Percentiles rank a stretch among this genome's conserved stretches.
These are phyloP conservation scores for Pneumocystis murina DNA, from an alignment of 1,139 yeast genomes.

Conservation along the genomic window DNA sequence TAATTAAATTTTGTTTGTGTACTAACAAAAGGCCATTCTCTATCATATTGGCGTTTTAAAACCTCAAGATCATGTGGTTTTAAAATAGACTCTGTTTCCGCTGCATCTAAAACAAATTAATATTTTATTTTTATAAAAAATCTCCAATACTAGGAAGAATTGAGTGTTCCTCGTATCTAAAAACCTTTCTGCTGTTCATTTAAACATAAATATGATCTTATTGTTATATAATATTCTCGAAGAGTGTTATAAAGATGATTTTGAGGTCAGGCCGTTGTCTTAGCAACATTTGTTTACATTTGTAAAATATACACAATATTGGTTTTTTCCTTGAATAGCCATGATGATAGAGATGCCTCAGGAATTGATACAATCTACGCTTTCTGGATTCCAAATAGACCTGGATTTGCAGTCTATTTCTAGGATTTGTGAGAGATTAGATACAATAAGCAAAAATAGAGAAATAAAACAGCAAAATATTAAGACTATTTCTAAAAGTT, in stretches of 20 bases:
- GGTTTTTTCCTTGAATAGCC: background rate
- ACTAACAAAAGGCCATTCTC: conserved; percentile 67
- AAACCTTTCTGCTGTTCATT: background rate
- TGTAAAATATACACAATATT: no score
- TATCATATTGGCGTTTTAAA: conserved; percentile 58
- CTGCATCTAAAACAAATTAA: conserved; percentile 1
- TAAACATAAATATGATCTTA: background rate
- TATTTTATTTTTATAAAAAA: background rate
- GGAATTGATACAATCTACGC: conserved; percentile 12
- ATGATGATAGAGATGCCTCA: background rate
- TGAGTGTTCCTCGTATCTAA: background rate
- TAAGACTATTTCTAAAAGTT: conserved; percentile 11
- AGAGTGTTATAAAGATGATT: background rate
- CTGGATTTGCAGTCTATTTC: conserved; percentile 15
- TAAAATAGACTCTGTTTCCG: conserved; percentile 33
- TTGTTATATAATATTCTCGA: background rate
- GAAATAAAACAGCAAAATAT: conserved; percentile 14
- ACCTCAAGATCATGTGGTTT: conserved; percentile 61
- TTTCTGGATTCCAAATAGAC: conserved; percentile 13
- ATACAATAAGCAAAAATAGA: conserved; percentile 11
- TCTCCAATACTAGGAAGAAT: background rate
- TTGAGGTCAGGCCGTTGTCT: background rate
- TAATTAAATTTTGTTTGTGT: conserved; percentile 81
- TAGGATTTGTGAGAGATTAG: conserved; percentile 14
- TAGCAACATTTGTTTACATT: background rate